A percentile compares a stretch with the other conserved stretches of the same genome.
phyloP scores from a whole-genome alignment of 495 filamentous ascomycete genomes.

The Penicillium tannophilum region DNA sequence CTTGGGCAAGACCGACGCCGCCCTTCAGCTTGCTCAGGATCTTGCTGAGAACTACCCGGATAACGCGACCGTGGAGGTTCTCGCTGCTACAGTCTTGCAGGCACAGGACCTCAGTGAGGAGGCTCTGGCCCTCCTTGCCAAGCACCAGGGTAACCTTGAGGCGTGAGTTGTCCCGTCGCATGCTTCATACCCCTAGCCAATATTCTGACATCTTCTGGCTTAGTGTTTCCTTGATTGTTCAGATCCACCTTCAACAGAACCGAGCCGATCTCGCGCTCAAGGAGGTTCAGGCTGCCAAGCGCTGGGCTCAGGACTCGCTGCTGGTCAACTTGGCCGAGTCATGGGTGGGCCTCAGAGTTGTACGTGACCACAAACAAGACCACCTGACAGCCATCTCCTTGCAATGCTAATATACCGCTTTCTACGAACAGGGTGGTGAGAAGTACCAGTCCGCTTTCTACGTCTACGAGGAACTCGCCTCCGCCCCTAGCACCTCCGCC shows the following conservation, averaged over 20 bases:
- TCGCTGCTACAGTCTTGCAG: constrained; percentile 77
- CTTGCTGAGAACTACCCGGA: constrained; percentile 66
- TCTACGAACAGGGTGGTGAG: constrained; percentile 72
- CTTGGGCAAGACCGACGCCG: constrained; percentile 59
- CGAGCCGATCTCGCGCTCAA: constrained; percentile 85
- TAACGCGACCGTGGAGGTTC: constrained; percentile 78
- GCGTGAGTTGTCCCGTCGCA: constrained; percentile 58
- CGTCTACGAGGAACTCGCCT: constrained; percentile 95
- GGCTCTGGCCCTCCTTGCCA: constrained; percentile 72
- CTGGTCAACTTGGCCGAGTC: constrained; percentile 94
- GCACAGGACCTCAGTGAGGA: constrained; percentile 77
- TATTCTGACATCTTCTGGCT: constrained; percentile 10
- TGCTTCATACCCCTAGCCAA: neutral
- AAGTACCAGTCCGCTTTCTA: constrained; percentile 98
- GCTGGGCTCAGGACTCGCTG: constrained; percentile 94
- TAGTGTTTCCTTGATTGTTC: constrained; percentile 74
- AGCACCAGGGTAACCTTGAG: constrained; percentile 82
- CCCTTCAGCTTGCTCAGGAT: constrained; percentile 63
- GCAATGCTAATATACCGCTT: neutral
- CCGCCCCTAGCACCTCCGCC: constrained; percentile 70
- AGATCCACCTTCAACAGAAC: constrained; percentile 92
- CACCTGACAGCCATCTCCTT: neutral
- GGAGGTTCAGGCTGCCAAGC: constrained; percentile 83
- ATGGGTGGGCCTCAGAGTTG: constrained; percentile 88
- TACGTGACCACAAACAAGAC: constrained; percentile 45